Evolutionary conservation across 164 flowering plant species (phyloP), one percentile per base, ranked within the genome.

Genomic region (Magnolia officinalis): DNA sequence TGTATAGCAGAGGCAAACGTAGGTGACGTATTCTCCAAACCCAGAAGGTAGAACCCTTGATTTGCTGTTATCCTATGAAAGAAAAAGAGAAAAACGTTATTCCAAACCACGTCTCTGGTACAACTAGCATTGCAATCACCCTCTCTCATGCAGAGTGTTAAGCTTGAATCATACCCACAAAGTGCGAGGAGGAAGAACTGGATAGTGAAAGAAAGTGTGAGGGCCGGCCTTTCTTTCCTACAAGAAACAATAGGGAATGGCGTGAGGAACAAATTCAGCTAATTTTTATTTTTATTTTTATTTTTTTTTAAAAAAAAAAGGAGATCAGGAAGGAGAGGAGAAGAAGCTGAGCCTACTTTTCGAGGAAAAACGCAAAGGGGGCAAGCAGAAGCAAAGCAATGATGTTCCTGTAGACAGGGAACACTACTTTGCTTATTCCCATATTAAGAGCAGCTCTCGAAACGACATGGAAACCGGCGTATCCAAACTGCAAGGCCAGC

Each of bases 401-500:
- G 83, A 96, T 87, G 89, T 96, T 96, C 73, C 99, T 80, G 67
- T 96, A 96, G 70, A 96, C 97, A 6, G 92, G 92, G 83, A 90
- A 96, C 6, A 96, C 99, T 55, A 96, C 82, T 75, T 91, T 96
- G 91, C 98, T 92, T 8, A 96, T 87, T 70, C 99, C 98, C 98
- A 94, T 94, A 80, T 94, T 94, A 70, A 96, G 99, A 67, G 99
- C 99, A 73, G 90, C 90, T 70, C 99, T 84, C 2, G 99, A 96
- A 55, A 96, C 99, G 0, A 96, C 96, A 81, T 96, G 99, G 77
- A 96, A 96, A 6, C 99, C 99, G 1, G 98, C 99, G 73, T 96
- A 96, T 6, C 99, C 99, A 82, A 96, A 96, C 90, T 96, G 99
- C 91, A 96, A 83, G 89, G 98, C 95, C 87, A 96, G 74, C 99